These are phyloP conservation scores for Diaporthe destruens DNA, from an alignment of 2,329 filamentous ascomycete species.

Conservation along the genomic window DNA sequence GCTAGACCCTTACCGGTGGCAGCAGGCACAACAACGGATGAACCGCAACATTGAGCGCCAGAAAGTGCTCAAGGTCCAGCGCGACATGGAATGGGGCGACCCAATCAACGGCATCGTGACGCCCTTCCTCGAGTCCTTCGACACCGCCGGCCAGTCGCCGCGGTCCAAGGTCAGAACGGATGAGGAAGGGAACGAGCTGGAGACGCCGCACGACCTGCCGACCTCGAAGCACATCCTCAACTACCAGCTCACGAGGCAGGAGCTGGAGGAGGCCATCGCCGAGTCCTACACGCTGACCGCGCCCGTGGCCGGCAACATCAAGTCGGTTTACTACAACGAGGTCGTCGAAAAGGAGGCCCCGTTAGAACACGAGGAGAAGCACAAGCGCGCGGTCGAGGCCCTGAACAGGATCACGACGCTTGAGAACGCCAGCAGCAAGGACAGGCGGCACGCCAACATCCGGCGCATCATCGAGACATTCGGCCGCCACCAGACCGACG, in stretches of 20 bases:
- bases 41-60: constrained; percentile 84
- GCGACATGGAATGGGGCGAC: constrained; percentile 77
- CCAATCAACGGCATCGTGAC: constrained; percentile 84
- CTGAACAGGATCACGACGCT: constrained; percentile 84
- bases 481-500: constrained; percentile 90
- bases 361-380: constrained; percentile 63
- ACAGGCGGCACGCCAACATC: constrained; percentile 85
- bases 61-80: constrained; percentile 74
- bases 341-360: constrained; percentile 45
- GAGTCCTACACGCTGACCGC: constrained; percentile 77
- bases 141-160: constrained; percentile 68
- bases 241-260: constrained; percentile 77
- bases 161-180: constrained; percentile 54
- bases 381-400: constrained; percentile 79
- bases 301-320: constrained; percentile 55
- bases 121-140: constrained; percentile 86
- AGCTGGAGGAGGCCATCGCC: constrained; percentile 75
- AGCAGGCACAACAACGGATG: constrained; percentile 86
- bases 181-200: constrained; percentile 56
- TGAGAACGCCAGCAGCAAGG: constrained; percentile 81
- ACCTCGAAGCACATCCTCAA: constrained; percentile 73
- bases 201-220: constrained; percentile 57
- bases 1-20: constrained; percentile 85
- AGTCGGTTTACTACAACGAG: constrained; percentile 3
- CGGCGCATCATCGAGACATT: constrained; percentile 88